Evolutionary conservation across 140 eudicot species (phyloP), one percentile per base, ranked within the genome.

Genomic region (Oenanthe javanica): DNA sequence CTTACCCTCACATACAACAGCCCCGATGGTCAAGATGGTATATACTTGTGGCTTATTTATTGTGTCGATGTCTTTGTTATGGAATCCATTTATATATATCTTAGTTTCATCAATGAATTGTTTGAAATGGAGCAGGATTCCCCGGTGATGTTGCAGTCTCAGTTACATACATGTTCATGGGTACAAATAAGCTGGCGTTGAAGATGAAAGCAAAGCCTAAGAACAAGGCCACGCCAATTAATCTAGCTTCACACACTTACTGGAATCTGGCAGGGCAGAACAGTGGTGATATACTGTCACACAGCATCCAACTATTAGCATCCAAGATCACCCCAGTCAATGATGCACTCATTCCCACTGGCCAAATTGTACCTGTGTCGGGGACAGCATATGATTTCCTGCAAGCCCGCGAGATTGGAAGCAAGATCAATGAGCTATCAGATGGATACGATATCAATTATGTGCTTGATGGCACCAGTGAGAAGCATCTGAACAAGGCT

Each of bases 261-360:
- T 90, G 92, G 92, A 90, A 90, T 66, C 89, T 90, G 8, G 92
- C 80, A 1, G 92, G 92, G 69, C 96, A 90, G 73, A 63, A 51
- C 36, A 86, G 88, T 1, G 92, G 92, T 13, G 81, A 82, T 76
- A 90, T 88, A 72, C 55, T 90, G 43, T 83, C 89, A 0, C 96
- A 90, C 80, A 81, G 49, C 10, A 78, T 90, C 79, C 86, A 78
- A 51, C 31, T 90, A 43, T 73, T 80, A 19, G 96, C 84, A 15
- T 86, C 96, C 54, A 59, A 76, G 2, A 82, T 88, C 86, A 88
- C 96, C 31, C 96, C 91, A 0, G 92, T 88, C 40, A 50, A 90
- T 27, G 81, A 25, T 21, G 49, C 79, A 10, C 89, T 90, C 79
- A 83, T 90, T 78, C 92, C 92, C 40, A 90, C 90, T 1, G 95